These are phyloP conservation scores for Aspergillus coremiiformis DNA, from an alignment of 495 filamentous ascomycete genomes.

Conservation along the genomic window DNA sequence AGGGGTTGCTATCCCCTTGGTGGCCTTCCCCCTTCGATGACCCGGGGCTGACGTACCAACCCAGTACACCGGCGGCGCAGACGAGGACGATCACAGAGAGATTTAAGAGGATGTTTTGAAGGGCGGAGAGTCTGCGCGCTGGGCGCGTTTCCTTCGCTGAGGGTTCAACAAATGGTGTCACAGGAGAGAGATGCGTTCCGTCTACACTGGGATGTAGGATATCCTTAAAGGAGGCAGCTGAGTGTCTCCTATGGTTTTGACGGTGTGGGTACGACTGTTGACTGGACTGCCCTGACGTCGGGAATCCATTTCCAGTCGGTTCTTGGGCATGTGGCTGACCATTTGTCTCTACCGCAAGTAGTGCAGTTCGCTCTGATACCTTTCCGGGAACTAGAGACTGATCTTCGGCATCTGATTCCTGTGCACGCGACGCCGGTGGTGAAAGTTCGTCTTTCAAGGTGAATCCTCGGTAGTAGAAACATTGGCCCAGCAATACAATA, in stretches of 20 bases:
- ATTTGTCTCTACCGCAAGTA: conserved; percentile 23
- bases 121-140: conserved; percentile 32
- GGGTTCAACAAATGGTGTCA: conserved; percentile 56
- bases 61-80: conserved; percentile 69
- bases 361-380: conserved; percentile 28
- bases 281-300: conserved; percentile 3
- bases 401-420: conserved; percentile 10
- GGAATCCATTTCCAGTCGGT: background rate
- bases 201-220: conserved; percentile 36
- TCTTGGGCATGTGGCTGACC: conserved; percentile 14
- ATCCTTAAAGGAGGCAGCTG: conserved; percentile 27
- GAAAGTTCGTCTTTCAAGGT: conserved; percentile 52
- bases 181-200: conserved; percentile 71
- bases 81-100: conserved; percentile 65
- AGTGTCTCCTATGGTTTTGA: conserved; percentile 22
- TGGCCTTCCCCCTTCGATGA: conserved; percentile 15
- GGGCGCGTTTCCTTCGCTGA: conserved; percentile 15
- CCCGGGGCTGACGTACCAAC: conserved; percentile 67
- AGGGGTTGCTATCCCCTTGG: conserved; percentile 22
- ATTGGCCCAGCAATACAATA: conserved; percentile 77
- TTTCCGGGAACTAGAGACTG: conserved; percentile 7
- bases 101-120: conserved; percentile 65
- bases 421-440: conserved; percentile 9
- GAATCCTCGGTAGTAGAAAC: conserved; percentile 89
- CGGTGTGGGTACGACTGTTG: conserved; percentile 3